These are phyloP conservation scores for Helichrysum umbraculigerum DNA, from an alignment of 129 eudicot species.

Conservation along the genomic window DNA sequence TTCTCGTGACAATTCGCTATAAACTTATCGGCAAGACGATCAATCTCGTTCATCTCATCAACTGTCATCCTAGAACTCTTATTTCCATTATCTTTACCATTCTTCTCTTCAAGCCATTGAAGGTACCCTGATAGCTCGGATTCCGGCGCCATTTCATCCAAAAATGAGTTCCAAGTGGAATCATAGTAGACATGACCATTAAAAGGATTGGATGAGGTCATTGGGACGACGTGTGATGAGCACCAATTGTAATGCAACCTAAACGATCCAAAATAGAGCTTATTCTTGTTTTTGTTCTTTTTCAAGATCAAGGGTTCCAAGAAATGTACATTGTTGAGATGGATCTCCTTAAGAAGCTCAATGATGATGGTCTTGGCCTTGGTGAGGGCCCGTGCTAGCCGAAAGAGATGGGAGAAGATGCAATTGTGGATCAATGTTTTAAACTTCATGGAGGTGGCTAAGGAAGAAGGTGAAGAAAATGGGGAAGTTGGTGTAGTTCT, in stretches of 20 bases:
- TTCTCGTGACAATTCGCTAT: constrained; percentile 91
- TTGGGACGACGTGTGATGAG: constrained; percentile 82
- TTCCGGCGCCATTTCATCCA: constrained; percentile 36
- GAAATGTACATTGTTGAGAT: constrained; percentile 41
- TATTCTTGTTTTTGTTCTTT: constrained; percentile 54
- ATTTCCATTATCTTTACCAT: not conserved
- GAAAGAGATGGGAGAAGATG: constrained; percentile 73
- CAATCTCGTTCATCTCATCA: constrained; percentile 68
- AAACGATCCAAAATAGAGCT: constrained; percentile 78
- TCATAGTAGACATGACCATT: constrained; percentile 54
- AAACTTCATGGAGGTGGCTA: constrained; percentile 65
- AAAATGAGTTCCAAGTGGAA: constrained; percentile 68
- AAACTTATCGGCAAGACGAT: constrained; percentile 87
- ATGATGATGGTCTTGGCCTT: constrained; percentile 66
- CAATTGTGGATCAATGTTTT: constrained; percentile 77
- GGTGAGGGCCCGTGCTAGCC: constrained; percentile 60
- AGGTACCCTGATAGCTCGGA: constrained; percentile 82
- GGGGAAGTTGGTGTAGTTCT: constrained; percentile 39
- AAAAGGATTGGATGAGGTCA: constrained; percentile 43
- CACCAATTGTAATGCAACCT: constrained; percentile 96
- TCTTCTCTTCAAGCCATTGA: constrained; percentile 91
- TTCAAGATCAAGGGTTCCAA: constrained; percentile 37
- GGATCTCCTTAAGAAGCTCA: constrained; percentile 53
- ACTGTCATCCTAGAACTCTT: constrained; percentile 26
- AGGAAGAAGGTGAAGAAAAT: constrained; percentile 46